Conservation (phyloP, 495 filamentous ascomycete genomes). For the Lasiosphaeria ovina region DNA sequence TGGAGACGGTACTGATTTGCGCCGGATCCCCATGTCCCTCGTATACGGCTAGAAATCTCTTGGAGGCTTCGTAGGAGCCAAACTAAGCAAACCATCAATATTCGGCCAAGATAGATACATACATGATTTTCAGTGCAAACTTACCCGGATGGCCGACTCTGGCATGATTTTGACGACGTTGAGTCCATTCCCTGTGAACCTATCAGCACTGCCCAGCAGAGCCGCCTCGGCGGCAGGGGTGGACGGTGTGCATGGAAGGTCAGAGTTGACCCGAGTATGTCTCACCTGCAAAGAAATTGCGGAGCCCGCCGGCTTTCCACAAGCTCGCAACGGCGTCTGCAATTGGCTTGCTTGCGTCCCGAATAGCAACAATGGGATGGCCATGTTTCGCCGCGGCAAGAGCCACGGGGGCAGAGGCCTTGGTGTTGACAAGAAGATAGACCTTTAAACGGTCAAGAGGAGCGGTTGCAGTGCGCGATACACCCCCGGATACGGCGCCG, state of each 20-base stretch:
- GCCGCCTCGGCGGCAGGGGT: neutral
- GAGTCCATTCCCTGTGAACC: slow-evolving; percentile 78
- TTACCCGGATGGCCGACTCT: slow-evolving; percentile 83
- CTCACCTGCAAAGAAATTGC: slow-evolving; percentile 92
- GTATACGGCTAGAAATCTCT: slow-evolving; percentile 77
- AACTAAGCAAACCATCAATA: slow-evolving; percentile 51
- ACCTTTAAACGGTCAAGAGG: slow-evolving; percentile 97
- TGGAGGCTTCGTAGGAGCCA: slow-evolving; percentile 93
- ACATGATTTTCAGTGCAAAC: neutral
- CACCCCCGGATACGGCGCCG: slow-evolving; percentile 85
- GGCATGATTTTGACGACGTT: slow-evolving; percentile 98
- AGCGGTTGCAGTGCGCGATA: slow-evolving; percentile 90
- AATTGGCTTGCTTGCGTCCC: slow-evolving; percentile 65
- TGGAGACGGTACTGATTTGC: slow-evolving; percentile 74
- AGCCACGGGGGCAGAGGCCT: slow-evolving; percentile 53
- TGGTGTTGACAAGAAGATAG: slow-evolving; percentile 91
- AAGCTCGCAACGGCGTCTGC: slow-evolving; percentile 68
- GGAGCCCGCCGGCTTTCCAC: slow-evolving; percentile 84
- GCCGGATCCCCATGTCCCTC: slow-evolving; percentile 87
- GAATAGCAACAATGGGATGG: slow-evolving; percentile 62
- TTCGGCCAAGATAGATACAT: neutral
- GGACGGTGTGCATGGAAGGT: neutral
- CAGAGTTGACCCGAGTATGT: neutral
- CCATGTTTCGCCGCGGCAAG: slow-evolving; percentile 69
- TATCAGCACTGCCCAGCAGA: slow-evolving; percentile 32